A percentile compares a stretch with the other conserved stretches of the same genome.
phyloP scores from a whole-genome alignment of 2,329 filamentous ascomycete genomes.

The Cladobotryum mycophilum region DNA sequence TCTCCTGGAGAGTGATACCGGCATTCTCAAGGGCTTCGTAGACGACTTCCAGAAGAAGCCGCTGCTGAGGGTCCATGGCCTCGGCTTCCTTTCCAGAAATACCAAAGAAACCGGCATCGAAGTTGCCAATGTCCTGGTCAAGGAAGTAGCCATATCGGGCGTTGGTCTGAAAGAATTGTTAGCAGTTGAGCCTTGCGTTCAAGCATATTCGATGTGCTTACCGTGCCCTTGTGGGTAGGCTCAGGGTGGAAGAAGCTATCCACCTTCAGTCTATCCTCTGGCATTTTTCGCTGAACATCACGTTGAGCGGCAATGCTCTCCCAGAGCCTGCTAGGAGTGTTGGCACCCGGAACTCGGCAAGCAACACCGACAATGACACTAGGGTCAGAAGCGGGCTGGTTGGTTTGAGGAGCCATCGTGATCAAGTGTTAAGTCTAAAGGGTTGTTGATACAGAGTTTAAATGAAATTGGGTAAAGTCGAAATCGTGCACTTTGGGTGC shows the following conservation, averaged over 20 bases:
- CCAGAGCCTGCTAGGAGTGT: slow-evolving; percentile 23
- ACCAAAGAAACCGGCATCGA: slow-evolving; percentile 8
- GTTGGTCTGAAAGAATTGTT: slow-evolving; percentile 24
- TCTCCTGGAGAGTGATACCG: slow-evolving; percentile 1
- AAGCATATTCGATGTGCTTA: slow-evolving; percentile 25
- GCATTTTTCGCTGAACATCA: slow-evolving; percentile 30
- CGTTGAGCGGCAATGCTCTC: slow-evolving; percentile 23
- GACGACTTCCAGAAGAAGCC: slow-evolving; percentile 5
- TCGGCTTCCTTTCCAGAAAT: slow-evolving; percentile 4
- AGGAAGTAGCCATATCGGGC: slow-evolving; percentile 19
- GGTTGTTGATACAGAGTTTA: too few species aligned
- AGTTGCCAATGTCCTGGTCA: slow-evolving; percentile 1
- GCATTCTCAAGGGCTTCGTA: slow-evolving; percentile 10
- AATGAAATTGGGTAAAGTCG: too few species aligned
- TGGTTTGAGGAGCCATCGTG: slow-evolving; percentile 14
- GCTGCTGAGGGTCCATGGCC: slow-evolving; percentile 9
- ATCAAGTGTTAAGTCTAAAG: not conserved
- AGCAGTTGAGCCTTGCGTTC: slow-evolving; percentile 26
- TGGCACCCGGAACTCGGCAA: slow-evolving; percentile 24
- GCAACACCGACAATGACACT: slow-evolving; percentile 28
- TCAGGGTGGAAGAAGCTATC: slow-evolving; percentile 32
- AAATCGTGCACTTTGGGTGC: too few species aligned
- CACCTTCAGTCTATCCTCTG: slow-evolving; percentile 41
- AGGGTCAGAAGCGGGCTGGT: slow-evolving; percentile 18
- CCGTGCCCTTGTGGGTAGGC: slow-evolving; percentile 17